Conservation (phyloP, 305 asterid genomes). For the Fraxinus paxiana region DNA sequence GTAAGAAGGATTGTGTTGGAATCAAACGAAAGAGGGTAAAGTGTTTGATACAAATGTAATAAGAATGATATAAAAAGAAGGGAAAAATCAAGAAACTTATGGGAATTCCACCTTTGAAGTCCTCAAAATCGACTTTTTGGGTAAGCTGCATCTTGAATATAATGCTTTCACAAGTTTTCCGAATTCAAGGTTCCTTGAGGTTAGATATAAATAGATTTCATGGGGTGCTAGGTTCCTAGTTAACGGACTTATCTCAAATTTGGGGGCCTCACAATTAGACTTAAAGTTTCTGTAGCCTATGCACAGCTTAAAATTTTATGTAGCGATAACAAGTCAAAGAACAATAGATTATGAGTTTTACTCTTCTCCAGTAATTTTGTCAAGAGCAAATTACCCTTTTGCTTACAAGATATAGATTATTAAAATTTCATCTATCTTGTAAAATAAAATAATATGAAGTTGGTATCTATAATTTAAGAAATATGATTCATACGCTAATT, state of each 20-base stretch:
- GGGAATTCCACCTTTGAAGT: neutral
- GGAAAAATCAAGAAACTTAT: neutral
- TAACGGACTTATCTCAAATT: neutral
- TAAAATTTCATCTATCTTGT: neutral
- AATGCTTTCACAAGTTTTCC: neutral
- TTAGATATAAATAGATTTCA: neutral
- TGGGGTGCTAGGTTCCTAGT: neutral
- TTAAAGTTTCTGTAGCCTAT: neutral
- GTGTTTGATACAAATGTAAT: neutral
- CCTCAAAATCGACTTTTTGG: neutral
- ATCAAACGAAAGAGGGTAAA: neutral
- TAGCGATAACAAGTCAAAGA: neutral
- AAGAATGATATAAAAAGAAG: neutral
- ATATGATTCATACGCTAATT: neutral
- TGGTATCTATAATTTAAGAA: neutral
- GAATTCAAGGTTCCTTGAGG: neutral
- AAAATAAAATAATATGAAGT: neutral
- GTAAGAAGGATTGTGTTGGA: conserved; percentile 9
- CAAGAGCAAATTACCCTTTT: neutral
- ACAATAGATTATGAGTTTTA: neutral
- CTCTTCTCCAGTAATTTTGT: neutral
- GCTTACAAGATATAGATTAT: neutral
- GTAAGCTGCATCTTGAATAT: neutral
- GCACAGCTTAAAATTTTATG: neutral
- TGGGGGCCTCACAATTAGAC: neutral